Conservation (phyloP, 108 stramenopile species). For the Cyclotella distinguenda region DNA sequence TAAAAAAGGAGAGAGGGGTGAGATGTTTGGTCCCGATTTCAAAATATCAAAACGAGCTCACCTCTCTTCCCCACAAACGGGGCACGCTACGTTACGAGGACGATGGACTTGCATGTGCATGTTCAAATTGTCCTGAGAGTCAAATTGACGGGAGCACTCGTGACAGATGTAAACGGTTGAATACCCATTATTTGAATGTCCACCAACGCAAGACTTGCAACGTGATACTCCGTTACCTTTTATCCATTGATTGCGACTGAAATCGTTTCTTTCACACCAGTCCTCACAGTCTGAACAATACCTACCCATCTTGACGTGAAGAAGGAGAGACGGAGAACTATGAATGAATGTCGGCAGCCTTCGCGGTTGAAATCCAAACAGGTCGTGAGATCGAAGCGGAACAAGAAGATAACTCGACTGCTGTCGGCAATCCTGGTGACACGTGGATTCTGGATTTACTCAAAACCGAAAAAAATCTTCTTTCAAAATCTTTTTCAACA, state of each 20-base stretch:
- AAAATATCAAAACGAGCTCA: not conserved
- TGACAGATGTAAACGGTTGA: conserved; percentile 28
- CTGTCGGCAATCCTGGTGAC: too few species aligned
- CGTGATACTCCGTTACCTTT: conserved; percentile 60
- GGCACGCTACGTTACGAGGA: conserved; percentile 64
- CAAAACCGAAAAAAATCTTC: too few species aligned
- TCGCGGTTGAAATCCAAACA: too few species aligned
- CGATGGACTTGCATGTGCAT: conserved; percentile 83
- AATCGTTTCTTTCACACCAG: conserved; percentile 18
- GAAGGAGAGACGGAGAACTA: too few species aligned
- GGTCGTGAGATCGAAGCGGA: too few species aligned
- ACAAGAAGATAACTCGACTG: too few species aligned
- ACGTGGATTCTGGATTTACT: too few species aligned
- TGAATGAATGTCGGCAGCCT: too few species aligned
- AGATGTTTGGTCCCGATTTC: not conserved
- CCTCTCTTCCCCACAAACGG: conserved; percentile 58
- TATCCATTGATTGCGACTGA: conserved; percentile 65
- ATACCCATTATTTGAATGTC: not conserved
- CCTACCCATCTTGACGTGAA: too few species aligned
- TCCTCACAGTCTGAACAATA: conserved; percentile 47
- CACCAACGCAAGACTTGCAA: conserved; percentile 54
- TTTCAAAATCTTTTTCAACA: too few species aligned
- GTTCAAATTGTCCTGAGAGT: conserved; percentile 53
- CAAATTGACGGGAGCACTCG: conserved; percentile 53
- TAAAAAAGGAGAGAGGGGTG: not conserved